Evolutionary conservation across 2,329 filamentous ascomycete genomes (phyloP).

Genomic region (Fusarium sp.): DNA sequence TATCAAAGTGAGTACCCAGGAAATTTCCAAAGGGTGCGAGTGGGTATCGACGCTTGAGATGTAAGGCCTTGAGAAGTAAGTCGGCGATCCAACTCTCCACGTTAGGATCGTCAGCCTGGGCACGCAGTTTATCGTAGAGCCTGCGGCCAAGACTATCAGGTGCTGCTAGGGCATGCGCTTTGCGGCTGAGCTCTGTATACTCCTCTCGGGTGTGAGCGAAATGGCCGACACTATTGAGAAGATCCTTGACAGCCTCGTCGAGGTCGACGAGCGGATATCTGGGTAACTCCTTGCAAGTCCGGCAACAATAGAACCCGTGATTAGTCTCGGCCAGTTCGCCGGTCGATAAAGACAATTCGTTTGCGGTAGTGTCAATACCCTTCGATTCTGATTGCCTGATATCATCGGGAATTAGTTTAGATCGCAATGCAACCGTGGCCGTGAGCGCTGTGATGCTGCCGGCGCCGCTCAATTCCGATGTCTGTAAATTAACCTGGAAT

Average conservation of each 20-base stretch:
- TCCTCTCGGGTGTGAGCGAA: constrained; percentile 5
- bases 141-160: neutral
- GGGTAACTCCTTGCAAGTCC: neutral
- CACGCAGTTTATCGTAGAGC: neutral
- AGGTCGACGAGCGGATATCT: constrained; percentile 5
- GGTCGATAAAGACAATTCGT: neutral
- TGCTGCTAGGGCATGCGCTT: neutral
- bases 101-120: neutral
- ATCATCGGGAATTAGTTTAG: neutral
- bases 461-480: neutral
- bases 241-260: neutral
- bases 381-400: neutral
- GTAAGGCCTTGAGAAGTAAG: neutral
- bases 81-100: constrained; percentile 7
- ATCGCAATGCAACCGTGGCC: neutral
- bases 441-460: constrained; percentile 1
- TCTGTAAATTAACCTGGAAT: constrained; percentile 7
- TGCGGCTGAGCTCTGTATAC: neutral
- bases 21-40: constrained; percentile 2
- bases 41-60: constrained; percentile 4
- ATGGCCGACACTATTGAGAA: neutral
- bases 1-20: constrained; percentile 1
- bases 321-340: neutral
- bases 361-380: neutral
- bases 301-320: constrained; percentile 2